Conservation (phyloP, 495 filamentous ascomycete genomes). For the Glarea lozoyensis region DNA sequence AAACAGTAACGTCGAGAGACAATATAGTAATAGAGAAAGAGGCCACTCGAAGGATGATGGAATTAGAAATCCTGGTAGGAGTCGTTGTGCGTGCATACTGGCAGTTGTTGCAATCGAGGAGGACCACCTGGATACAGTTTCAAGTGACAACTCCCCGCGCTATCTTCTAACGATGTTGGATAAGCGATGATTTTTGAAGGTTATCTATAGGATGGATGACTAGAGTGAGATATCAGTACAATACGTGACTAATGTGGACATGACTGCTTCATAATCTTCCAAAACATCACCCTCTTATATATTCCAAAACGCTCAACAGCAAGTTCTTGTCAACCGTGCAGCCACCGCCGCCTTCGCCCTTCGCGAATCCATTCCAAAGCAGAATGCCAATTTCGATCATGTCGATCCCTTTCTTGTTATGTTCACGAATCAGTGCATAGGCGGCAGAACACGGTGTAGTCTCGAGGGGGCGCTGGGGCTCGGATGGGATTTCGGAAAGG, state of each 20-base stretch:
- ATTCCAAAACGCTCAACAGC: conserved; percentile 13
- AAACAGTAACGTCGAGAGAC: too few relatives aligned
- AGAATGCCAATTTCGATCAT: conserved; percentile 14
- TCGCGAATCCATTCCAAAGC: conserved; percentile 10
- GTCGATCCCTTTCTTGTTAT: conserved; percentile 11
- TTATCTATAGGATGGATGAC: too few relatives aligned
- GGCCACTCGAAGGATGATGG: too few relatives aligned
- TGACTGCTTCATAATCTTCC: background rate
- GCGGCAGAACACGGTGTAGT: conserved; percentile 9
- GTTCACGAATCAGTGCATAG: conserved; percentile 10
- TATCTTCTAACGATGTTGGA: too few relatives aligned
- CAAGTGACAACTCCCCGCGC: too few relatives aligned
- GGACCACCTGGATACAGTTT: too few relatives aligned
- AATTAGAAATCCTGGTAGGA: too few relatives aligned
- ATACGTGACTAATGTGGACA: background rate
- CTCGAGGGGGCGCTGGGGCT: background rate
- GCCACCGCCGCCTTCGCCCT: conserved; percentile 3
- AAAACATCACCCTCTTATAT: conserved; percentile 5
- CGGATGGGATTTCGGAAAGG: background rate
- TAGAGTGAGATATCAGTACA: conserved; percentile 16
- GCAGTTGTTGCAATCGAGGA: too few relatives aligned
- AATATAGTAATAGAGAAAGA: too few relatives aligned
- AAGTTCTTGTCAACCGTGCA: conserved; percentile 12
- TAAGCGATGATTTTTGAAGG: too few relatives aligned
- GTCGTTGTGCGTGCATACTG: too few relatives aligned